A percentile compares a stretch with the other conserved stretches of the same genome.
These are phyloP conservation scores for Trichoderma endophyticum DNA, from an alignment of 2,329 filamentous ascomycete genomes.

Conservation along the genomic window DNA sequence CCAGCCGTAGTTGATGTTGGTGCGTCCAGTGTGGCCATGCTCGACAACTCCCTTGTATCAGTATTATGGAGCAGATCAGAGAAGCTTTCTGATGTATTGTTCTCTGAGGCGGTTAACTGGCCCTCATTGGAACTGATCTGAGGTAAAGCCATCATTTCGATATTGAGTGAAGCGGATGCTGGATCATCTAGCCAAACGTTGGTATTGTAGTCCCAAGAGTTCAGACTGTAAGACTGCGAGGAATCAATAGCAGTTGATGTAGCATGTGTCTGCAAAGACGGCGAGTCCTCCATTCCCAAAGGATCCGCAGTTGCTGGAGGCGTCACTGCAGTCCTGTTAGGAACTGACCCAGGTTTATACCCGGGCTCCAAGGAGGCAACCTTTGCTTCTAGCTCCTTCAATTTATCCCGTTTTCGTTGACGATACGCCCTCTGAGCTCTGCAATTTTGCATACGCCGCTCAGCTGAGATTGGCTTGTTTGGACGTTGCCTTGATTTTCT, in stretches of 20 bases:
- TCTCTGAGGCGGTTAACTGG: not conserved
- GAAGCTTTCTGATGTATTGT: not conserved
- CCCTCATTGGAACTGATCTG: not conserved
- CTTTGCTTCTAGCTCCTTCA: not conserved
- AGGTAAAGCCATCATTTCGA: not conserved
- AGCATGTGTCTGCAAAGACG: not conserved
- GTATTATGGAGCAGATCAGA: not conserved
- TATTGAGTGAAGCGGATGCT: not conserved
- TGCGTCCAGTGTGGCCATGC: not conserved
- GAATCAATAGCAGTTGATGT: not conserved
- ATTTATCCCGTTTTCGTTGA: not conserved
- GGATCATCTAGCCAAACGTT: not conserved
- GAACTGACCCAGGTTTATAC: not conserved
- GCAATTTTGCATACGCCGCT: conserved; percentile 1
- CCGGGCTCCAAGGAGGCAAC: not conserved
- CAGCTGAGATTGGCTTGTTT: not conserved
- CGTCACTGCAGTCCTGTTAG: not conserved
- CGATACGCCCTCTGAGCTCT: not conserved
- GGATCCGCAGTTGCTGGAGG: not conserved
- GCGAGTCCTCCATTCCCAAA: too few species aligned
- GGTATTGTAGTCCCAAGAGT: not conserved
- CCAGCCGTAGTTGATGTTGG: not conserved
- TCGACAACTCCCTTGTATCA: not conserved
- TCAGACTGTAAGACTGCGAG: not conserved
- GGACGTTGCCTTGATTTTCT: not conserved